Evolutionary conservation across 306 rosid species (phyloP).

Genomic region (Rosa chinensis): DNA sequence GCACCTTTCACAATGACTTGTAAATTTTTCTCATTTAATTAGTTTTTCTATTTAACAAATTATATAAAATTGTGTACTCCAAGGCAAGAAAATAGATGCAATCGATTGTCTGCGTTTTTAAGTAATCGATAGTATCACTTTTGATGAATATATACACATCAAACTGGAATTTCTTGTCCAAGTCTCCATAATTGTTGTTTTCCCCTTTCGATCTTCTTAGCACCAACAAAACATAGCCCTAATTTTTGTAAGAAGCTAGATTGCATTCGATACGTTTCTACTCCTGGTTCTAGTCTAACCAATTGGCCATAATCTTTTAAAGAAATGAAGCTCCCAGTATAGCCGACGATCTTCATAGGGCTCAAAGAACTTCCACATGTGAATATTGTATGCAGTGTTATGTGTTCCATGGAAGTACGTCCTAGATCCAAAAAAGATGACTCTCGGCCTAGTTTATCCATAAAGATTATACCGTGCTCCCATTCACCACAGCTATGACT

Average conservation of each 20-base stretch:
- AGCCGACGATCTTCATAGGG: background rate
- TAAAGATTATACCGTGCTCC: background rate
- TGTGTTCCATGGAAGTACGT: background rate
- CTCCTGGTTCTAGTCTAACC: background rate
- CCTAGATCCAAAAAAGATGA: background rate
- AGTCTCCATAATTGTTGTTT: background rate
- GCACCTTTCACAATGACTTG: too few relatives aligned
- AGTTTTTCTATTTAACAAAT: too few relatives aligned
- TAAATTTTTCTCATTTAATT: too few relatives aligned
- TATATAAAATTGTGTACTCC: too few relatives aligned
- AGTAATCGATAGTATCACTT: too few relatives aligned
- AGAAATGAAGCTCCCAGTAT: background rate
- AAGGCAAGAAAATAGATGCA: too few relatives aligned
- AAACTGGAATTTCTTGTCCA: background rate
- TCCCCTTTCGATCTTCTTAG: background rate
- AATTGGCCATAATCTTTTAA: background rate
- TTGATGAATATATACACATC: too few relatives aligned
- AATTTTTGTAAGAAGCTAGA: background rate
- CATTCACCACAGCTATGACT: background rate
- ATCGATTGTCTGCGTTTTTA: too few relatives aligned
- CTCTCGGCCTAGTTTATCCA: background rate
- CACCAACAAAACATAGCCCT: background rate
- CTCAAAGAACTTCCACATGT: background rate
- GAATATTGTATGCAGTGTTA: background rate
- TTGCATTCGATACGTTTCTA: background rate